Conservation (phyloP, 2,329 filamentous ascomycete genomes). For the Phoma sp. region DNA sequence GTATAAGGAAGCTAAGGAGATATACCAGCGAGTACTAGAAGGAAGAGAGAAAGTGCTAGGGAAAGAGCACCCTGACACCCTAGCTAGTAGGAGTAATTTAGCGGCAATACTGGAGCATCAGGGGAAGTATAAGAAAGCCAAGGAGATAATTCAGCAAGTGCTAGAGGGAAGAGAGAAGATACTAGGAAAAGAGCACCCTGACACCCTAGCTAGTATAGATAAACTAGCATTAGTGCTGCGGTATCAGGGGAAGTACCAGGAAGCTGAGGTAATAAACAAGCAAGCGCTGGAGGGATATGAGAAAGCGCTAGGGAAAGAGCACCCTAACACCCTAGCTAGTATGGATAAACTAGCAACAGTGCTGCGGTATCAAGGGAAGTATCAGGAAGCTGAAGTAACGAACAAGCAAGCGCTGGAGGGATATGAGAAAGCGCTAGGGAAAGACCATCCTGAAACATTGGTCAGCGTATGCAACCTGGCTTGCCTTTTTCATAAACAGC, state of each 20-base stretch:
- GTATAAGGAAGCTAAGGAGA: no score
- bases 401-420: no score
- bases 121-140: neutral
- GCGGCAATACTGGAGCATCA: neutral
- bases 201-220: slow-evolving; percentile 12
- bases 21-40: no score
- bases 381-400: neutral
- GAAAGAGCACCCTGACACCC: neutral
- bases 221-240: neutral
- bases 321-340: neutral
- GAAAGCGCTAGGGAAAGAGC: neutral
- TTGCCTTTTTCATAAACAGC: neutral
- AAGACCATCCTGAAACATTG: neutral
- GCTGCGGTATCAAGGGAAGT: neutral
- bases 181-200: neutral
- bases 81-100: neutral
- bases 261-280: neutral
- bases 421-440: neutral
- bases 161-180: neutral
- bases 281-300: no score
- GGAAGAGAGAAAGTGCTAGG: no score
- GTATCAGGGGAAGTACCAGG: neutral
- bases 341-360: neutral
- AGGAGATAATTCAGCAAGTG: neutral
- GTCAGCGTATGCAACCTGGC: neutral